A percentile compares a stretch with the other conserved stretches of the same genome.
Conservation (phyloP, 139 green algal species). For the Micromonas pusilla region DNA sequence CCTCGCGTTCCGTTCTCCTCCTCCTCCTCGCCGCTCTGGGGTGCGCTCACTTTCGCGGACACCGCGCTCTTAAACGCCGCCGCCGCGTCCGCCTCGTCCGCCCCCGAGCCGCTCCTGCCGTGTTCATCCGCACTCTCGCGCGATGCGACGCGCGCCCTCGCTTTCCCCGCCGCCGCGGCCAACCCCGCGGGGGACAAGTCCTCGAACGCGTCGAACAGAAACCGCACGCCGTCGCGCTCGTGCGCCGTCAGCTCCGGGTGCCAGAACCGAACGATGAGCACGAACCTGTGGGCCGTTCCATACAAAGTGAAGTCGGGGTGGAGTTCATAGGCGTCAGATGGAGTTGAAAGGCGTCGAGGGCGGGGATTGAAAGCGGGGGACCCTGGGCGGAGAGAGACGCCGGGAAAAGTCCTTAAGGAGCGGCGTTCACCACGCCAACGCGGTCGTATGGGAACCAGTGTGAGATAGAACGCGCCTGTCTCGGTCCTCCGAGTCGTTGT, state of each 20-base stretch:
- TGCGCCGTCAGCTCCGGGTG: slow-evolving; percentile 42
- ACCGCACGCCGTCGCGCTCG: slow-evolving; percentile 39
- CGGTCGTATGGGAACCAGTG: too few relatives aligned
- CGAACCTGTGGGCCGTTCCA: too few relatives aligned
- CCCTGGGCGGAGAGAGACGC: too few relatives aligned
- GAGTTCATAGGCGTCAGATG: too few relatives aligned
- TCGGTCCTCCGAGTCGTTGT: slow-evolving; percentile 35
- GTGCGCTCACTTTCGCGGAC: not conserved
- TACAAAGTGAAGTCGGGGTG: too few relatives aligned
- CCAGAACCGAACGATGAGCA: slow-evolving; percentile 51
- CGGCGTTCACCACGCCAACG: too few relatives aligned
- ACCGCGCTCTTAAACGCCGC: not conserved
- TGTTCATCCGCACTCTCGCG: too few relatives aligned
- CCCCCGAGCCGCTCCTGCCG: not conserved
- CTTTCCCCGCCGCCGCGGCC: not conserved
- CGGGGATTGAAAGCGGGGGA: too few relatives aligned
- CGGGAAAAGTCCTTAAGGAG: too few relatives aligned
- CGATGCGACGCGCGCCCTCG: not conserved
- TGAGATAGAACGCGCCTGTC: too few relatives aligned
- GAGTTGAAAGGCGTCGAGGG: too few relatives aligned
- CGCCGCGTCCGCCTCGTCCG: not conserved
- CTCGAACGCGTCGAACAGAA: slow-evolving; percentile 43
- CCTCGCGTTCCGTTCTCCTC: not conserved
- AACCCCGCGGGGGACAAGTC: not conserved
- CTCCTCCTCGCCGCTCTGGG: not conserved